Conservation (phyloP, 169 alveolate species). For the Plasmodium falciparum region DNA sequence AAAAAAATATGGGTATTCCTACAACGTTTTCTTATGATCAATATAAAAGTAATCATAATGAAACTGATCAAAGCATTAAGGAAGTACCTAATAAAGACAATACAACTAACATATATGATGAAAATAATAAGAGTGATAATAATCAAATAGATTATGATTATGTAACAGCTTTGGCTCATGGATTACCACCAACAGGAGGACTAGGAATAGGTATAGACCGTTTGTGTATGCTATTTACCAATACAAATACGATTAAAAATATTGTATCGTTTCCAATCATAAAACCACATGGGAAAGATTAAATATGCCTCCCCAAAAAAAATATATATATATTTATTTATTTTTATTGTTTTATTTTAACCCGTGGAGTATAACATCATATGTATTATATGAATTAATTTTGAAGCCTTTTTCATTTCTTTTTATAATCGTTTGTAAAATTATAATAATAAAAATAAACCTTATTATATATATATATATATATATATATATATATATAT, state of each 20-base stretch:
- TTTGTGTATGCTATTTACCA: slow-evolving; percentile 96
- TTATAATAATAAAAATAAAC: no score
- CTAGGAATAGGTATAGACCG: slow-evolving; percentile 99
- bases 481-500: neutral
- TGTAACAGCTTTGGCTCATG: slow-evolving; percentile 96
- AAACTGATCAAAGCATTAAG: slow-evolving; percentile 2
- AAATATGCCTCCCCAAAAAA: no score
- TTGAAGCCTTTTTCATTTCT: no score
- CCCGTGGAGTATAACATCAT: no score
- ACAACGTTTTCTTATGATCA: neutral
- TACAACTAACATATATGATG: slow-evolving; percentile 3
- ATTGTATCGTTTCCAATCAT: slow-evolving; percentile 58
- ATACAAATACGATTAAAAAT: slow-evolving; percentile 76
- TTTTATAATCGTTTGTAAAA: no score
- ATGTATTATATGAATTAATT: no score
- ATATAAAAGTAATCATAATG: slow-evolving; percentile 82
- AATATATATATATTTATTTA: no score
- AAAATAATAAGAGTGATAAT: slow-evolving; percentile 14
- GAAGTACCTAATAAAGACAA: neutral
- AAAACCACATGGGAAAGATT: slow-evolving; percentile 30
- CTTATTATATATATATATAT: no score
- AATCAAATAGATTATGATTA: slow-evolving; percentile 86
- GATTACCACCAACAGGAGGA: slow-evolving; percentile 99
- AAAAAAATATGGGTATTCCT: neutral
- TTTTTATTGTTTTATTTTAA: no score